Conservation (phyloP, 352 stramenopile genomes). For the Globisporangium takayamanum region DNA sequence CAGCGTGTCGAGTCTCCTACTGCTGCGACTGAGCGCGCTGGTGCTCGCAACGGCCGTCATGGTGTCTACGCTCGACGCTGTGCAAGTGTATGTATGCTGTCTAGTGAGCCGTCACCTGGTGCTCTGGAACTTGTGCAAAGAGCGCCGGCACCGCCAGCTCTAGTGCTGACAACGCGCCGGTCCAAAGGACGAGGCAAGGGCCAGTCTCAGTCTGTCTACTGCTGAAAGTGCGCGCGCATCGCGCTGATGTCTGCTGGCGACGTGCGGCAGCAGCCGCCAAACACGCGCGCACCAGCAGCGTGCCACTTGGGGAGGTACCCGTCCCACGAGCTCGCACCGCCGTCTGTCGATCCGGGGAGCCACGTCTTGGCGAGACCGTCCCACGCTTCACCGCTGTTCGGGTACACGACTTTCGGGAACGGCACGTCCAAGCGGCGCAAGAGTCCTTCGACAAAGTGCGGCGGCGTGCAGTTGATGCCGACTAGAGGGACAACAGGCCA, state of each 20-base stretch:
- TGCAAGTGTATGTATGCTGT: too few relatives aligned
- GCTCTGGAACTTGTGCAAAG: too few relatives aligned
- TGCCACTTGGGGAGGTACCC: conserved; percentile 58
- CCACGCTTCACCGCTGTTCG: conserved; percentile 84
- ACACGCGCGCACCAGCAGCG: conserved; percentile 59
- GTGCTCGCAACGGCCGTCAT: too few relatives aligned
- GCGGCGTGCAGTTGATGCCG: conserved; percentile 83
- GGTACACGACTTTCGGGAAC: conserved; percentile 68
- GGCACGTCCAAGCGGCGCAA: conserved; percentile 36
- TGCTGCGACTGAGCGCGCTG: too few relatives aligned
- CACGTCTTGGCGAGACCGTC: conserved; percentile 68
- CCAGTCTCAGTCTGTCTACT: conserved; percentile 4
- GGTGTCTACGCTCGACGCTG: too few relatives aligned
- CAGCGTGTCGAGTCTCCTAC: too few relatives aligned
- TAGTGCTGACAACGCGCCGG: background rate
- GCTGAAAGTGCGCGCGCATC: conserved; percentile 49
- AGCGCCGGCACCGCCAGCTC: conserved; percentile 5
- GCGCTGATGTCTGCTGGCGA: conserved; percentile 57
- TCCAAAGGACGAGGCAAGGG: conserved; percentile 6
- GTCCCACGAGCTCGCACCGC: conserved; percentile 43
- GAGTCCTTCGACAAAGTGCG: conserved; percentile 61
- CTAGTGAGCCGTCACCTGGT: too few relatives aligned
- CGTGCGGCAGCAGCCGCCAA: conserved; percentile 82
- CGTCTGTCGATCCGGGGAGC: conserved; percentile 37
- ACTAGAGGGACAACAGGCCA: conserved; percentile 12